Base-by-base conservation (phyloP, 495 filamentous ascomycete genomes). In the Xylaria scruposa region DNA sequence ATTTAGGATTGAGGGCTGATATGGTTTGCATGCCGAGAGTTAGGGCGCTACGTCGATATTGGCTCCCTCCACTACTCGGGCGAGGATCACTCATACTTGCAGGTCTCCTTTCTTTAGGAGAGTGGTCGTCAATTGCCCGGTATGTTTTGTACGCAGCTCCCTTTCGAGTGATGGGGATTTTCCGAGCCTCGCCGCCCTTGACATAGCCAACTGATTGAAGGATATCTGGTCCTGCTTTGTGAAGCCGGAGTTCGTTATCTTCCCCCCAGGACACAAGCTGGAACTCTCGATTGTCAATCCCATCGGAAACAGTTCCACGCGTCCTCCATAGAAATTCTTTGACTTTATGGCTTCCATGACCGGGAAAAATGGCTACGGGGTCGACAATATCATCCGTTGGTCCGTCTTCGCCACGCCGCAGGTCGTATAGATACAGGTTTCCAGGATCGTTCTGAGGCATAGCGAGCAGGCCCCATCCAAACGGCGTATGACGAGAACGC, bases 281-380 rank as follows among this genome's bases (percentile, higher is more conserved):
- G 72, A 97, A 97, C 53, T 97, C 95, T 63, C 95, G 89, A 71
- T 95, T 85, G 71, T 98, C 95, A n/a, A 90, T 80, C n/a, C 85
- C 87, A 54, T 83, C 83, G n/a, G 75, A 80, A 7, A 89, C 85
- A n/a, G 90, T 85, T 19, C 95, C 95, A 66, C 95, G 90, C 42
- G 88, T 88, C 76, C 95, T 87, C 95, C 95, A 98, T 10, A 98
- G 83, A 70, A 98, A 97, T 69, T 98, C 95, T 74, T 97, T 97
- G 31, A 95, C 93, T 74, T 94, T 93, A 68, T 92, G 90, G 59
- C 90, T 90, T 19, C 86, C 87, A 77, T 98, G 95, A 7, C 93
- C 93, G 17, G 89, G 87, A 69, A 97, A 98, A 60, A 88, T 88
- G 73, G 91, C 88, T 7, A 91, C 90, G 29, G 92, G 88, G n/a